Conservation (phyloP, 306 rosid species). For the Dalbergia oliveri region DNA sequence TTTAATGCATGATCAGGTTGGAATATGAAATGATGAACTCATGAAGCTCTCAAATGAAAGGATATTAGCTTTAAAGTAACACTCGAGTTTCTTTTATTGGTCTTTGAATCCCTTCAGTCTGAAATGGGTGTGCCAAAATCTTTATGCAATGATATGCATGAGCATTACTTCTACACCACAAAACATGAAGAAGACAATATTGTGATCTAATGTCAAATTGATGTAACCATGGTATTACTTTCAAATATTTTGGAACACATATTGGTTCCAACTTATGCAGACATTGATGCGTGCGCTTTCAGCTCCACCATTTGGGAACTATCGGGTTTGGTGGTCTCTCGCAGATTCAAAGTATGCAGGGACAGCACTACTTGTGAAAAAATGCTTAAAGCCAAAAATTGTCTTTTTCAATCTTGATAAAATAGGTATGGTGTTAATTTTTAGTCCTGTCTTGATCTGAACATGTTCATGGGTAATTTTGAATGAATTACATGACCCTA, state of each 20-base stretch:
- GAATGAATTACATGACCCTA: conserved; percentile 1
- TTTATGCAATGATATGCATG: conserved; percentile 12
- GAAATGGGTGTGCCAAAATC: not conserved
- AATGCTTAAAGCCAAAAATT: conserved; percentile 80
- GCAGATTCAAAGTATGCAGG: conserved; percentile 98
- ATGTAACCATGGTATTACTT: conserved; percentile 16
- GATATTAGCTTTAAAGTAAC: not conserved
- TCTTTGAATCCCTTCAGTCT: conserved; percentile 8
- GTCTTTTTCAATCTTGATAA: conserved; percentile 90
- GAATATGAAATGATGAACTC: conserved; percentile 9
- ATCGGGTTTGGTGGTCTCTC: conserved; percentile 96
- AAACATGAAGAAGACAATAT: not conserved
- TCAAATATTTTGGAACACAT: conserved; percentile 27
- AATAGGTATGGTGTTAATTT: conserved; percentile 59
- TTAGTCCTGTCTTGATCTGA: not conserved
- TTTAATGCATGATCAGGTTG: conserved; percentile 32
- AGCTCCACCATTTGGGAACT: conserved; percentile 77
- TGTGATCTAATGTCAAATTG: not conserved
- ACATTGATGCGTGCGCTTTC: conserved; percentile 87
- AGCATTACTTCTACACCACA: not conserved
- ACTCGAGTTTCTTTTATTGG: conserved; percentile 5
- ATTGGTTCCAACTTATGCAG: conserved; percentile 60
- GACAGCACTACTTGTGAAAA: conserved; percentile 84
- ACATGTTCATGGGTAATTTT: conserved; percentile 15
- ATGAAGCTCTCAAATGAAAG: conserved; percentile 15